Evolutionary conservation across 2,329 filamentous ascomycete genomes (phyloP), one percentile per base, ranked within the genome.

Genomic region (Blastomyces parvus): DNA sequence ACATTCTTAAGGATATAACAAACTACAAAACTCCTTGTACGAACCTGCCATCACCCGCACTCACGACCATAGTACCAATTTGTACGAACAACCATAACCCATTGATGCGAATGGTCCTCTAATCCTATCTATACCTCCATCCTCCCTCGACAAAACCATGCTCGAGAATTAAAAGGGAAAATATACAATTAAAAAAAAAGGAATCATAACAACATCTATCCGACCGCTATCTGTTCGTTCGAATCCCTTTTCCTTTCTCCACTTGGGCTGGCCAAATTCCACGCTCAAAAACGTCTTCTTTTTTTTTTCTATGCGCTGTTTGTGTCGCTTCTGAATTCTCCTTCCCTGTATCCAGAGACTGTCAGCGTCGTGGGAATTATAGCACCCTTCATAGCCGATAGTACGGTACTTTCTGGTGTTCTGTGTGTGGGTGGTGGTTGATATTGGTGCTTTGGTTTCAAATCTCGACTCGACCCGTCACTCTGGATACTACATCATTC

Each of bases 201-300:
- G n/a, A n/a, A n/a, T n/a, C n/a, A n/a, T n/a, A n/a, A n/a, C n/a
- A n/a, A n/a, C n/a, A n/a, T n/a, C n/a, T n/a, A n/a, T n/a, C n/a
- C n/a, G n/a, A n/a, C n/a, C n/a, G n/a, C n/a, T n/a, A n/a, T n/a
- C 30, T 38, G 22, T 30, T 50, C 48, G 38, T 36, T 63, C 52
- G n/a, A n/a, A n/a, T 25, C 57, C 42, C 40, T 50, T 19, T 19
- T 14, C 25, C 55, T 36, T 44, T 19, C 22, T 11, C 19, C 14
- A 22, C 56, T 30, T 17, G 50, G 8, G 25, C 25, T 50, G 19
- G 19, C 2, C n/a, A n/a, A 57, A 57, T 17, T 57, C 40, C 55
- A 38, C 33, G 33, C 36, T 33, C 55, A n/a, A n/a, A n/a, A n/a
- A 33, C 14, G 25, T 56, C 13, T n/a, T n/a, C n/a, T n/a, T 36